These are phyloP conservation scores for Tulasnella sp. DNA, from an alignment of 768 basidiomycete species.

Conservation along the genomic window DNA sequence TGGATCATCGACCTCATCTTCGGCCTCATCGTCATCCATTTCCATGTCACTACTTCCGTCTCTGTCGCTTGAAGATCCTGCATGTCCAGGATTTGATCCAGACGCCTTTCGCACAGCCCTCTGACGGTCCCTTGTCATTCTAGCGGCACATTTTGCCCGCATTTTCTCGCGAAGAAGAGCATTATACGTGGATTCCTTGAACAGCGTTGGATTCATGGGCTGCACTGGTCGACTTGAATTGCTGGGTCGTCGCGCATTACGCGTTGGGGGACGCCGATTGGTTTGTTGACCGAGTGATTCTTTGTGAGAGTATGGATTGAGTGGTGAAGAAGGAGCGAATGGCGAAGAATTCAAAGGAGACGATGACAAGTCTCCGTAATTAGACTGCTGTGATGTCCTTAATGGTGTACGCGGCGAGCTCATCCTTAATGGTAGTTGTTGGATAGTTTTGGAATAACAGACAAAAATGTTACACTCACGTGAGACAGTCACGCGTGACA, in stretches of 20 bases:
- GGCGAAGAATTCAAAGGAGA: too few relatives aligned
- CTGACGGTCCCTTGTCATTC: slow-evolving; percentile 8
- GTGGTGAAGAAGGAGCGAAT: slow-evolving; percentile 6
- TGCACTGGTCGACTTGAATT: slow-evolving; percentile 3
- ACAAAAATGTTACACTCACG: too few relatives aligned
- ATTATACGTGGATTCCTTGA: slow-evolving; percentile 6
- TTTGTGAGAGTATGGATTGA: slow-evolving; percentile 6
- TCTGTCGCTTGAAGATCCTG: neutral
- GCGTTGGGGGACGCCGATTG: neutral
- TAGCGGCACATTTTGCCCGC: slow-evolving; percentile 9
- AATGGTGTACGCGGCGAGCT: too few relatives aligned
- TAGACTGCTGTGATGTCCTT: too few relatives aligned
- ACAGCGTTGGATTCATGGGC: neutral
- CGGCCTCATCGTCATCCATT: slow-evolving; percentile 11
- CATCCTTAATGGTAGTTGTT: too few relatives aligned
- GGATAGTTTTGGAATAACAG: too few relatives aligned
- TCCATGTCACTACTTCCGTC: slow-evolving; percentile 11
- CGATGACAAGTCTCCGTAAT: too few relatives aligned
- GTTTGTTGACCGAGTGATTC: neutral
- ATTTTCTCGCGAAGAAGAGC: slow-evolving; percentile 15
- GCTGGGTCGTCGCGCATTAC: slow-evolving; percentile 8
- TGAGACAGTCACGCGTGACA: too few relatives aligned
- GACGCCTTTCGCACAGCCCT: neutral
- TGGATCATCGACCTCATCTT: slow-evolving; percentile 10
- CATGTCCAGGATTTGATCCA: neutral